Evolutionary conservation across 1,284 basidiomycete genomes (phyloP).

Genomic region (Singerocomus inundabilis): DNA sequence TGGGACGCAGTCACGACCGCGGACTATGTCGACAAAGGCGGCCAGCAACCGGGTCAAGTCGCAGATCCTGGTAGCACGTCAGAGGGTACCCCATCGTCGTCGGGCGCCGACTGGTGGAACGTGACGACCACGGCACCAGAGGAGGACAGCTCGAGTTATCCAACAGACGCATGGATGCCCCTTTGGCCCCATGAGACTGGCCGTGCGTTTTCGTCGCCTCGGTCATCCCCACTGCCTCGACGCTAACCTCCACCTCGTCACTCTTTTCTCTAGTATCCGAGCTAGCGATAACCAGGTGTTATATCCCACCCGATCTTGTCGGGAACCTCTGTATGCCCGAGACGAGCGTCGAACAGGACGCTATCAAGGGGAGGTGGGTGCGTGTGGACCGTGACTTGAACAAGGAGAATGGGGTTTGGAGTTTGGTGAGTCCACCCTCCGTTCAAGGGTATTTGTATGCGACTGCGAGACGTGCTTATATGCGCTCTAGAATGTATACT

Average conservation of each 20-base stretch:
- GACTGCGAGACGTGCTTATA: conserved; percentile 13
- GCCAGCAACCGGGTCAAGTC: conserved; percentile 16
- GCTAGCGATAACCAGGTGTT: conserved; percentile 70
- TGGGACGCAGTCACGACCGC: conserved; percentile 64
- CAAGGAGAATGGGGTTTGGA: conserved; percentile 59
- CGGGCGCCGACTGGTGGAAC: conserved; percentile 73
- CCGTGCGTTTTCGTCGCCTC: conserved; percentile 48
- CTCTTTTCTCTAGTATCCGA: conserved; percentile 61
- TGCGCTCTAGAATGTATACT: conserved; percentile 64
- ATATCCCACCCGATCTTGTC: conserved; percentile 58
- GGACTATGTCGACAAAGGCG: conserved; percentile 9
- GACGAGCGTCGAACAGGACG: conserved; percentile 70
- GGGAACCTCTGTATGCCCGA: conserved; percentile 65
- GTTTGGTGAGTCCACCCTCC: conserved; percentile 41
- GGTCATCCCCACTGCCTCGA: neutral
- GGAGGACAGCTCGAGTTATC: conserved; percentile 58
- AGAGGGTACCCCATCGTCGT: conserved; percentile 4
- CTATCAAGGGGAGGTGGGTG: conserved; percentile 86
- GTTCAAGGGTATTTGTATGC: neutral
- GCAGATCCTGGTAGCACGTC: neutral
- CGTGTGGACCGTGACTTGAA: conserved; percentile 79
- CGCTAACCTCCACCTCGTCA: conserved; percentile 6
- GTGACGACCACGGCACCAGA: conserved; percentile 34
- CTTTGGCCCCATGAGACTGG: conserved; percentile 81
- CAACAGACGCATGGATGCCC: conserved; percentile 80